Conservation (phyloP, 1,284 basidiomycete genomes). For the Stygiomarasmius scandens region DNA sequence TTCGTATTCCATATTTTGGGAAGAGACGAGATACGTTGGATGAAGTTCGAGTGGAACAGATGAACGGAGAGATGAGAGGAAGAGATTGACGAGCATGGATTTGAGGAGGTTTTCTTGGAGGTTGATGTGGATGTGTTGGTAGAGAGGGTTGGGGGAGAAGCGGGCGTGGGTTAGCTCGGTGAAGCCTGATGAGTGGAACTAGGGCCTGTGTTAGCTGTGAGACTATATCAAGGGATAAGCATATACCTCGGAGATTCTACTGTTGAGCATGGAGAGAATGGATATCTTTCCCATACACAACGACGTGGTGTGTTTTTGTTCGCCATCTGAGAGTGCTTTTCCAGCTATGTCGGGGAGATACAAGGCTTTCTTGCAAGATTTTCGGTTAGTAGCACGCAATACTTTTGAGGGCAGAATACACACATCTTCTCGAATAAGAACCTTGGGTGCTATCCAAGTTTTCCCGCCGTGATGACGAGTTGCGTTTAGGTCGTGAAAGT, state of each 20-base stretch:
- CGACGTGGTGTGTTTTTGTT: conserved; percentile 75
- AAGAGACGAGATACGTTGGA: conserved; percentile 79
- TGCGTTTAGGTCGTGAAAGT: conserved; percentile 89
- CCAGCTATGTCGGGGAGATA: conserved; percentile 93
- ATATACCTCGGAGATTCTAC: conserved; percentile 83
- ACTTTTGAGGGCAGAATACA: conserved; percentile 32
- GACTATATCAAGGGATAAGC: background rate
- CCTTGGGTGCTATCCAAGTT: conserved; percentile 91
- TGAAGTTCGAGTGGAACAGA: conserved; percentile 70
- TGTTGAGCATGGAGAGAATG: conserved; percentile 80
- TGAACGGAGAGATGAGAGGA: conserved; percentile 73
- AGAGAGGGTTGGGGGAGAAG: conserved; percentile 65
- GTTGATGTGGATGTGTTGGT: conserved; percentile 84
- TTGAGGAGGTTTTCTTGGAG: conserved; percentile 90
- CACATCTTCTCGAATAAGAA: conserved; percentile 89
- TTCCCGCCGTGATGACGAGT: conserved; percentile 88
- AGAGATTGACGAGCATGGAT: conserved; percentile 85
- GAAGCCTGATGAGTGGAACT: conserved; percentile 86
- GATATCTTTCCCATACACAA: conserved; percentile 79
- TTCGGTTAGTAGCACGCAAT: conserved; percentile 11
- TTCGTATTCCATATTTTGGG: conserved; percentile 79
- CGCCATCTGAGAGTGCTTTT: conserved; percentile 58
- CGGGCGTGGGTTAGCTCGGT: conserved; percentile 63
- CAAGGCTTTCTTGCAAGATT: conserved; percentile 68
- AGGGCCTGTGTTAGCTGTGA: conserved; percentile 12